phyloP scores from a whole-genome alignment of 345 rosid genomes.

The Noccaea caerulescens region DNA sequence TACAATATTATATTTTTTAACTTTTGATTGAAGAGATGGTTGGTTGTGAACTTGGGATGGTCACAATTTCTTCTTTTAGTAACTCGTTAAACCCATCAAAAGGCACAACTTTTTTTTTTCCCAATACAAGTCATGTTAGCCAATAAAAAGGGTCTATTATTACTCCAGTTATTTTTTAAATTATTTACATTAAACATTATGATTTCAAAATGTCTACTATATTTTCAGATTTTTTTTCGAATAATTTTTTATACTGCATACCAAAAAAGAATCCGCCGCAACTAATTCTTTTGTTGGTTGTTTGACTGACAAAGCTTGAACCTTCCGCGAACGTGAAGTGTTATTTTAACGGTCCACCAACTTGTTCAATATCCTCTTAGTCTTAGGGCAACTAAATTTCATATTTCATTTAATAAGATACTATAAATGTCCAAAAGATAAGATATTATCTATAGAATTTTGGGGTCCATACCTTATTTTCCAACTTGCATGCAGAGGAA shows the following conservation, averaged over 20 bases:
- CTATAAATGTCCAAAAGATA: constrained; percentile 17
- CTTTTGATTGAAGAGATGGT: no score
- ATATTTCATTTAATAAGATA: neutral
- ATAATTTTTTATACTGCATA: neutral
- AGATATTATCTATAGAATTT: constrained; percentile 33
- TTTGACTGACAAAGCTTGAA: constrained; percentile 18
- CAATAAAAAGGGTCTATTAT: no score
- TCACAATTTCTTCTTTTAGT: no score
- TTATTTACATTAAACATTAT: no score
- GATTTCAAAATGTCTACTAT: no score
- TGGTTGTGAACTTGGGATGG: no score
- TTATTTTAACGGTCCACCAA: constrained; percentile 32
- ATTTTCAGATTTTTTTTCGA: no score
- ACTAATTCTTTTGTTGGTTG: constrained; percentile 20
- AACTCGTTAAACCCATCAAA: no score
- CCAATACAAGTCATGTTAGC: no score
- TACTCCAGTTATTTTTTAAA: no score
- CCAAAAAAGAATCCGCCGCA: constrained; percentile 8
- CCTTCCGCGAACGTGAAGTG: constrained; percentile 31
- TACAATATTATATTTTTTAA: no score
- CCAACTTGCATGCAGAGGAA: constrained; percentile 8
- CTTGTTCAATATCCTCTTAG: constrained; percentile 27
- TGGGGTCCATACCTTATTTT: constrained; percentile 30
- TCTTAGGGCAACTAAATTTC: constrained; percentile 21
- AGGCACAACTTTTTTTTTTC: no score